A percentile compares a stretch with the other conserved stretches of the same genome.
phyloP scores from a whole-genome alignment of 345 rosid genomes.

The Aegle marmelos region DNA sequence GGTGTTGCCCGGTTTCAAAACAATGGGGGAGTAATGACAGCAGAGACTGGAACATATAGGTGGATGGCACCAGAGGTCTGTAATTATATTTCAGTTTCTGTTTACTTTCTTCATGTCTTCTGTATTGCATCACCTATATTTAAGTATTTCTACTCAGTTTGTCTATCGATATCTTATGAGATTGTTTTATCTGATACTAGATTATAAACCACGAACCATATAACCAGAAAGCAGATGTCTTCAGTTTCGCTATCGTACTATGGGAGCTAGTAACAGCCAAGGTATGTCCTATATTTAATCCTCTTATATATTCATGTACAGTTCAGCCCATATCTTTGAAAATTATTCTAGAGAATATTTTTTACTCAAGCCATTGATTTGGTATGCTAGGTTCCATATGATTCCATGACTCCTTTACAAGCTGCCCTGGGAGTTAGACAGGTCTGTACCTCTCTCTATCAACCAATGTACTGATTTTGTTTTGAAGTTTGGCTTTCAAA shows the following conservation, averaged over 20 bases:
- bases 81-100: not conserved
- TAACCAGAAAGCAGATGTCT: slow-evolving; percentile 72
- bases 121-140: not conserved
- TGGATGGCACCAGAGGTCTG: slow-evolving; percentile 93
- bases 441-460: slow-evolving; percentile 30
- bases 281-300: slow-evolving; percentile 32
- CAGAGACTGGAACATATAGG: slow-evolving; percentile 80
- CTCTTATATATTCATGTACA: not conserved
- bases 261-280: slow-evolving; percentile 81
- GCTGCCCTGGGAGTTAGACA: slow-evolving; percentile 82
- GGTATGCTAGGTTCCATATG: slow-evolving; percentile 58
- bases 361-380: not conserved
- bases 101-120: not conserved
- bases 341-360: not conserved
- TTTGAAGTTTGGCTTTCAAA: not conserved
- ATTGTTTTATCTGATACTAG: slow-evolving; percentile 31
- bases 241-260: slow-evolving; percentile 73
- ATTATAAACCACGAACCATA: slow-evolving; percentile 71
- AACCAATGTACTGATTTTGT: not conserved
- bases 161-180: not conserved
- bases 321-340: not conserved
- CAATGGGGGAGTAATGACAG: slow-evolving; percentile 73
- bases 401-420: slow-evolving; percentile 64
- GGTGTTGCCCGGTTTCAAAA: slow-evolving; percentile 76
- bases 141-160: not conserved